phyloP scores from a whole-genome alignment of 164 flowering plant species.

The Akebia trifoliata region DNA sequence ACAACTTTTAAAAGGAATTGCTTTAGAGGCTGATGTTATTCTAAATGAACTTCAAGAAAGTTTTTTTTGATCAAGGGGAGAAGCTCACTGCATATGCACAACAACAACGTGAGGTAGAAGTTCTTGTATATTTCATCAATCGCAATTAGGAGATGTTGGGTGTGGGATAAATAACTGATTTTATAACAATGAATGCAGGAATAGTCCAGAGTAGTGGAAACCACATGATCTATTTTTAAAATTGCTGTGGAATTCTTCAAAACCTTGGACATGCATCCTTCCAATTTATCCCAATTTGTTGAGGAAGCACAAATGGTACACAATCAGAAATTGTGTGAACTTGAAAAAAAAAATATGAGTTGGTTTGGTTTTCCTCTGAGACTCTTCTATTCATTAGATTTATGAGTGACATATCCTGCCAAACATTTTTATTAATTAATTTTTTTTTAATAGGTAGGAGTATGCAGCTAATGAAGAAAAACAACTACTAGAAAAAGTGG shows the following conservation, averaged over 20 bases:
- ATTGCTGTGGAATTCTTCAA: constrained; percentile 42
- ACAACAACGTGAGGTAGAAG: constrained; percentile 64
- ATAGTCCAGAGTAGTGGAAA: constrained; percentile 69
- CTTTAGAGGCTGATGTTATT: constrained; percentile 71
- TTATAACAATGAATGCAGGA: constrained; percentile 41
- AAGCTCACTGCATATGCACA: constrained; percentile 65
- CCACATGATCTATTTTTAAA: constrained; percentile 76
- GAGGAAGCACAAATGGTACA: constrained; percentile 70
- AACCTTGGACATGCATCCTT: constrained; percentile 54
- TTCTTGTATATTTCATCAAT: constrained; percentile 8
- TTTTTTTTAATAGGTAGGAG: constrained; percentile 44
- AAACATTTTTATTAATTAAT: neutral
- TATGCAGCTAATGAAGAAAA: constrained; percentile 92
- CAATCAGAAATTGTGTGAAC: constrained; percentile 62
- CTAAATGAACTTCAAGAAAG: constrained; percentile 73
- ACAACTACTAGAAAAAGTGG: constrained; percentile 73
- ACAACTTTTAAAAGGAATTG: constrained; percentile 76
- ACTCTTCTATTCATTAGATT: neutral
- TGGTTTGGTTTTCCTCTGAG: constrained; percentile 12
- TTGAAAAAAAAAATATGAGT: constrained; percentile 96
- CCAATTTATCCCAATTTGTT: constrained; percentile 61
- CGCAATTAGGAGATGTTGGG: neutral
- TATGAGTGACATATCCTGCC: neutral
- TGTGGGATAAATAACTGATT: neutral
- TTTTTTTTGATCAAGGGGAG: constrained; percentile 63